Percentiles rank a stretch among this genome's conserved stretches.
phyloP scores from a whole-genome alignment of 176 grass and related monocot genomes.

The Hordeum marinum region DNA sequence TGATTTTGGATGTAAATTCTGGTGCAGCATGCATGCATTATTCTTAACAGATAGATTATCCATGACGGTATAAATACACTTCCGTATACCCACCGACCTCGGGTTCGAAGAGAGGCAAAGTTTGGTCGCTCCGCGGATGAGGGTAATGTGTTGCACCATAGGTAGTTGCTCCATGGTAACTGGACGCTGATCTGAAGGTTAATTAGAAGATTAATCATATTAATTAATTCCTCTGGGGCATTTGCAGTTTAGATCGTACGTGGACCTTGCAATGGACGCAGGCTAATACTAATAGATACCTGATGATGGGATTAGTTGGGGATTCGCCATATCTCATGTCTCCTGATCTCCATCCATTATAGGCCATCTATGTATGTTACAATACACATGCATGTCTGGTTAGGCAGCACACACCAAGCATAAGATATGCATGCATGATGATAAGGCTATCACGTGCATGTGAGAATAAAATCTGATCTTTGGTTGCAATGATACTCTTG shows the following conservation, averaged over 20 bases:
- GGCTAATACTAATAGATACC: background rate
- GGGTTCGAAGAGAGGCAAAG: constrained; percentile 37
- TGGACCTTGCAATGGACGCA: background rate
- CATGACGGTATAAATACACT: background rate
- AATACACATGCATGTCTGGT: constrained; percentile 9
- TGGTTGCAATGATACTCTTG: constrained; percentile 33
- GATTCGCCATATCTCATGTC: constrained; percentile 42
- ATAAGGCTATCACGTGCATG: constrained; percentile 43
- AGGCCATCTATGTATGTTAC: constrained; percentile 33
- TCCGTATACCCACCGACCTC: background rate
- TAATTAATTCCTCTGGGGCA: background rate
- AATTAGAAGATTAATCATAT: background rate
- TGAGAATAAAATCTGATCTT: constrained; percentile 43
- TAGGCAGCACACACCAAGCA: constrained; percentile 15
- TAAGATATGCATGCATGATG: constrained; percentile 13
- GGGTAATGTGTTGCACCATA: constrained; percentile 23
- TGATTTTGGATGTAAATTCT: background rate
- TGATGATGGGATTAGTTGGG: constrained; percentile 28
- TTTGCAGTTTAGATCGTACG: background rate
- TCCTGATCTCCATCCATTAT: constrained; percentile 37
- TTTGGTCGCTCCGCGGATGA: constrained; percentile 11
- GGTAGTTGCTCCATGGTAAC: constrained; percentile 10
- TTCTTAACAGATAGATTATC: background rate
- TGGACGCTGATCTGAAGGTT: constrained; percentile 19
- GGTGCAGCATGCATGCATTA: background rate